A percentile compares a stretch with the other conserved stretches of the same genome.
Evolutionary conservation across 306 rosid genomes (phyloP).

Genomic region (Gillenia trifoliata): DNA sequence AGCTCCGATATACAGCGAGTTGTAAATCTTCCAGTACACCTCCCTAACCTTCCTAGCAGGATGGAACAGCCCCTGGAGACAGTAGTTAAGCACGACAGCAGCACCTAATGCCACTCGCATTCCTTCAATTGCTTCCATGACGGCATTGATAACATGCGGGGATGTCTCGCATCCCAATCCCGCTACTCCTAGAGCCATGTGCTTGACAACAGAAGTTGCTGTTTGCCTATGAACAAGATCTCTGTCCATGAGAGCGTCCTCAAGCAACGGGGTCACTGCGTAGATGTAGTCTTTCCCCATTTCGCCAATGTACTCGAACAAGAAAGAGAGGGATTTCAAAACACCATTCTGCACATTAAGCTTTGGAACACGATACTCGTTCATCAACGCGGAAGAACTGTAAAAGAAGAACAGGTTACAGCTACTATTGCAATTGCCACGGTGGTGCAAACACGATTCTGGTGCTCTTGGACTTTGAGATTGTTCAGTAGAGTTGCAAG

Average conservation of each 20-base stretch:
- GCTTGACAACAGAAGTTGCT: conserved; percentile 95
- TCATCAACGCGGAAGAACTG: conserved; percentile 94
- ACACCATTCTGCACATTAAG: conserved; percentile 94
- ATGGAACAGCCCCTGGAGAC: conserved; percentile 70
- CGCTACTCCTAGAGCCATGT: conserved; percentile 99
- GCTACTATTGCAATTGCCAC: conserved; percentile 93
- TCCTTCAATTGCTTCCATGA: conserved; percentile 97
- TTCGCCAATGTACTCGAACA: conserved; percentile 93
- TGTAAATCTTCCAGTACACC: conserved; percentile 76
- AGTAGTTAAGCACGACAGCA: no score
- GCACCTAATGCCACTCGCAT: conserved; percentile 95
- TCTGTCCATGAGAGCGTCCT: conserved; percentile 93
- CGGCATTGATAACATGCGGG: conserved; percentile 92
- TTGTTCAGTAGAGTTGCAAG: conserved; percentile 79
- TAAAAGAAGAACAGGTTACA: conserved; percentile 92
- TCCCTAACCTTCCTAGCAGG: conserved; percentile 79
- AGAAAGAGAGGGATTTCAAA: conserved; percentile 81
- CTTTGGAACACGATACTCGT: conserved; percentile 91
- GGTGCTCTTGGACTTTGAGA: conserved; percentile 78
- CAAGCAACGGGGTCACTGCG: conserved; percentile 90
- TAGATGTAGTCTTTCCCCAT: conserved; percentile 97
- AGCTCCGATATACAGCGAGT: conserved; percentile 60
- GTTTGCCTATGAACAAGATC: conserved; percentile 94
- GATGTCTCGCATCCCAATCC: conserved; percentile 97
- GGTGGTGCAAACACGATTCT: conserved; percentile 68